Evolutionary conservation across 192 early-diverging fungal species (phyloP), one percentile per base, ranked within the genome.

Genomic region (Entomortierella beljakovae): DNA sequence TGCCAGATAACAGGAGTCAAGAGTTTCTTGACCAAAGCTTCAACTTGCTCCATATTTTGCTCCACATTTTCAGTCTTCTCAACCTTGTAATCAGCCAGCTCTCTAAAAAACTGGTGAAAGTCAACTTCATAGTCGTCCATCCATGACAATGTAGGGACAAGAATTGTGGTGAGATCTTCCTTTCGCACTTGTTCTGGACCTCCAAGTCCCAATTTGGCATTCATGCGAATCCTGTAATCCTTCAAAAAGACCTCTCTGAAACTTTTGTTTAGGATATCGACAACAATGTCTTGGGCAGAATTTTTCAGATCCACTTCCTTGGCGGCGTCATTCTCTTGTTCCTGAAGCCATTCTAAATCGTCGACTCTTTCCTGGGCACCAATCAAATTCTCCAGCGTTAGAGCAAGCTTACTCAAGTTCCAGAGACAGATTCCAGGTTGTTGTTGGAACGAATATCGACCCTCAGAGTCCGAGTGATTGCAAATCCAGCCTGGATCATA

Each of bases 351-450:
- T 68, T 51, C 68, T 42, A 64, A 20, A 46, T 81, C 74, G 56
- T 85, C 87, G 8, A 83, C 85, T 20, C 81, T 67, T 33, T 83
- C 76, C n/a, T 82, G 84, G 22, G 86, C 83, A 32, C 88, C 89
- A 15, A 95, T 88, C 18, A 96, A 69, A 34, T 86, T 87, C 37
- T 86, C 68, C 18, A 96, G 58, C 0, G 93, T 86, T 0, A 85
- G 76, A 1, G 91, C 92, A n/a, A 98, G 76, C 23, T 87, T 84
- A 20, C 86, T 66, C 22, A 96, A 70, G 66, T 98, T 98, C 90
- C 92, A 96, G 46, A 94, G 82, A 4, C 89, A 93, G 7, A 95
- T 87, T 3, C 87, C 84, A 3, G 95, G 94, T 69, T 98, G 96
- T 37, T 92, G 84, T 55, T 82, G 64, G 50, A 96, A 96, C 5